A percentile compares a stretch with the other conserved stretches of the same genome.
Evolutionary conservation across 139 green algal species (phyloP).

Genomic region (Coelastrella sp.): DNA sequence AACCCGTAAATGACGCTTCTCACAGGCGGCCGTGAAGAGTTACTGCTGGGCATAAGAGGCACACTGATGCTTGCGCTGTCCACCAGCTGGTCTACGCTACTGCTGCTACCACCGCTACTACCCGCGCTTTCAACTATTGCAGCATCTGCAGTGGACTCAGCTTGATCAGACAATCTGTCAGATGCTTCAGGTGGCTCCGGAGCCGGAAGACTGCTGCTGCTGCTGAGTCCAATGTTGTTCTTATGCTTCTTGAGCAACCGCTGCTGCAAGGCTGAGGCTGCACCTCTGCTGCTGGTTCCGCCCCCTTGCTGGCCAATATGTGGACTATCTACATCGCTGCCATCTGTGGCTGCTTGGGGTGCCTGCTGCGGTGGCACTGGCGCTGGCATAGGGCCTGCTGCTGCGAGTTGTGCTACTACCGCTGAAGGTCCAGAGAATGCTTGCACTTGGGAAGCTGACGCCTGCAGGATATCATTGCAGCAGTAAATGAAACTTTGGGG

Average conservation of each 20-base stretch:
- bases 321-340: background rate
- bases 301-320: background rate
- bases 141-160: background rate
- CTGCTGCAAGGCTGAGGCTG: background rate
- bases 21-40: slow-evolving; percentile 5
- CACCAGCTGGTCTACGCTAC: background rate
- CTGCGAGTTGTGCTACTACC: background rate
- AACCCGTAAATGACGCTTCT: slow-evolving; percentile 15
- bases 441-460: background rate
- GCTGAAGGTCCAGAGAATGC: background rate
- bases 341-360: background rate
- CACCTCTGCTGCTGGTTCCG: background rate
- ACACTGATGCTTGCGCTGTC: background rate
- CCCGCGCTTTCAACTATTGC: background rate
- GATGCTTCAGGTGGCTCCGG: background rate
- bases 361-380: slow-evolving; percentile 1
- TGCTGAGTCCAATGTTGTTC: background rate
- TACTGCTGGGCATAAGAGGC: slow-evolving; percentile 10
- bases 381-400: background rate
- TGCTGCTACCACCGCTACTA: slow-evolving; percentile 1
- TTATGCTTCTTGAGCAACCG: slow-evolving; percentile 16
- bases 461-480: background rate
- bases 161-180: too few species aligned
- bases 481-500: too few species aligned
- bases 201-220: background rate